Base-by-base conservation (phyloP, 2,329 filamentous ascomycete species). In the Scleromitrula shiraiana region DNA sequence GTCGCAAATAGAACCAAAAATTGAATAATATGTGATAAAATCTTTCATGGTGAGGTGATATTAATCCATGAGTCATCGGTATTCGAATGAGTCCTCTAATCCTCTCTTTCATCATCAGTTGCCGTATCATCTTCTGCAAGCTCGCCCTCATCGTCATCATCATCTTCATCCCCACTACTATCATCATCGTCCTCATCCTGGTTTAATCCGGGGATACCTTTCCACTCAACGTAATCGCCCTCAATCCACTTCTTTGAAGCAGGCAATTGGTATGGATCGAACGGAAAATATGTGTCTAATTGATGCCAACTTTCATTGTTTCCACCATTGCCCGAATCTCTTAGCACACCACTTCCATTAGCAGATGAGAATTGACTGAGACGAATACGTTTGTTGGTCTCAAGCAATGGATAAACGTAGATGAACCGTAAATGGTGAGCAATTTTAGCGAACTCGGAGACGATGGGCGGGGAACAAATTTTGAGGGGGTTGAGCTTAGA, bases 241-340 rank as follows among this genome's bases (percentile, higher is more conserved):
- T 89, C 84, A 10, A 98, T 70, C 94, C 93, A 97, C 50, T 81
- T 77, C 66, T 86, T 88, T 65, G 90, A 96, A 56, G 81, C 73
- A 0, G 90, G 90, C 41, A 98, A 72, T 60, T 91, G 85, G 65
- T 97, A 98, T 2, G 94, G 94, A 63, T 98, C 93, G 61, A 98
- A 98, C 0, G 93, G 93, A 62, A 97, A 98, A 65, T 95, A 96
- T 0, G 89, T 86, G 58, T 97, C 90, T 2, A 98, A 76, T 65
- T 95, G 84, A 60, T 91, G 83, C 60, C 81, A 84, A 53, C 83
- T 81, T 56, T 95, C 88, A 50, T 86, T 85, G 46, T 82, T 76
- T 12, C 68, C 64, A 42, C 68, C 50, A 65, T 70, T 51, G 60
- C 71, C 46, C 5, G 57, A 51, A 75, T 65, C 56, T 79, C 78